Evolutionary conservation across 2,329 filamentous ascomycete genomes (phyloP), one percentile per base, ranked within the genome.

Genomic region (Botrytis aclada): DNA sequence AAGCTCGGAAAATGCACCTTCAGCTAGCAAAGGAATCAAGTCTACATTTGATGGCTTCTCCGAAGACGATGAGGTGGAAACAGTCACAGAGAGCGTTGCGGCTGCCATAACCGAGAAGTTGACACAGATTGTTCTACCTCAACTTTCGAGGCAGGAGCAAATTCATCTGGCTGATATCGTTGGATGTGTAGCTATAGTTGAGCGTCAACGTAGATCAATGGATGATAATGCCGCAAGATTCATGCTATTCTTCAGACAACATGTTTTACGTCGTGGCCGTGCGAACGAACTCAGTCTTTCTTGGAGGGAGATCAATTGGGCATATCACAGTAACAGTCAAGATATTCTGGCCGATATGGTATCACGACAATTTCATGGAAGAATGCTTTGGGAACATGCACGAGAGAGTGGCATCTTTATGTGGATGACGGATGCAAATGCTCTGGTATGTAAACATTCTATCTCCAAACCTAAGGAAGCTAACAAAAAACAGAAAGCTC

Each of bases 201-300:
- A 97, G 80, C 93, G 92, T 78, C 93, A 98, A 79, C 89, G 94
- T 29, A 89, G 93, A 9, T 97, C 94, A 4, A 92, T 98, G 83
- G 95, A 98, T 79, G 93, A 93, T 78, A 97, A 97, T 79, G 95
- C 93, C 5, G 92, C 93, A 14, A 90, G 94, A 61, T 98, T 95
- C 81, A 89, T 97, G 83, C 85, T 97, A 20, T 96, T 96, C 82
- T 96, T 95, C 83, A 88, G 93, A 32, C 92, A 97, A 78, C 90
- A 95, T 80, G 90, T 90, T 67, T 84, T 97, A 65, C 89, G 91
- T 41, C 90, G 89, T 80, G 86, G 87, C 65, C 88, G 90, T 74
- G 87, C 88, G 4, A 88, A 88, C 74, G 87, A 92, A 78, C 87
- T 90, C 5, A 86, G 88, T 37, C 87, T 97, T 77, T 91, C 83